Conservation (phyloP, 2,329 filamentous ascomycete genomes). For the Trichoderma oligosporum region DNA sequence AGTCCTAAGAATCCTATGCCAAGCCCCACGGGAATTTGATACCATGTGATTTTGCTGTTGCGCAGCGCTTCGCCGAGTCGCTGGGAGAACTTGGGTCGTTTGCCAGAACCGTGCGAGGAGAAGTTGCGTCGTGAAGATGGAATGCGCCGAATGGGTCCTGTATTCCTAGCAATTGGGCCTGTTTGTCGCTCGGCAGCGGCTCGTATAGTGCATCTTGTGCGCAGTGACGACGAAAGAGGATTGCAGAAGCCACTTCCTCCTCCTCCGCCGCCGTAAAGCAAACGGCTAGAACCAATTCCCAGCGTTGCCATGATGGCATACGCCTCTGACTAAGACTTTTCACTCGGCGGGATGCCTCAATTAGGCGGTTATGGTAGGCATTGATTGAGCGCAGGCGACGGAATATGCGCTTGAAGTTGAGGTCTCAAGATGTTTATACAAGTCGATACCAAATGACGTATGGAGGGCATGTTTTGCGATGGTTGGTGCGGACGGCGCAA, state of each 20-base stretch:
- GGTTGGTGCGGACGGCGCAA: conserved; percentile 14
- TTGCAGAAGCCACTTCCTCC: neutral
- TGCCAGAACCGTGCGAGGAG: conserved; percentile 36
- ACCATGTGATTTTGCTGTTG: conserved; percentile 70
- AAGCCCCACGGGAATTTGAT: conserved; percentile 81
- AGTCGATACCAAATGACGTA: conserved; percentile 5
- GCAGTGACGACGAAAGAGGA: conserved; percentile 31
- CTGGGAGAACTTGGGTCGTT: conserved; percentile 49
- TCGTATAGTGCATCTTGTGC: conserved; percentile 30
- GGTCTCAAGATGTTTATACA: neutral
- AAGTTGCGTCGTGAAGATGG: conserved; percentile 31
- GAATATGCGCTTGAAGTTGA: conserved; percentile 1
- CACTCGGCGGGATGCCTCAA: conserved; percentile 14
- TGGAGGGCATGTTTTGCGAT: neutral
- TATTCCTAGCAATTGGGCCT: conserved; percentile 15
- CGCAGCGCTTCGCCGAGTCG: conserved; percentile 48
- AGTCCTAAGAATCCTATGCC: conserved; percentile 81
- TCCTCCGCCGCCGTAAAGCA: conserved; percentile 26
- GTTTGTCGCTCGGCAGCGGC: conserved; percentile 20
- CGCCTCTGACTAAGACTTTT: conserved; percentile 4
- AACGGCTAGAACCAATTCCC: conserved; percentile 34
- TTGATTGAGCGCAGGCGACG: conserved; percentile 7
- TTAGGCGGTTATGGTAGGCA: conserved; percentile 3
- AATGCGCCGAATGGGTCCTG: conserved; percentile 22
- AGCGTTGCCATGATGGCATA: conserved; percentile 29